Evolutionary conservation across 352 stramenopile species (phyloP), one percentile per base, ranked within the genome.

Genomic region (Pythium dissotocum): DNA sequence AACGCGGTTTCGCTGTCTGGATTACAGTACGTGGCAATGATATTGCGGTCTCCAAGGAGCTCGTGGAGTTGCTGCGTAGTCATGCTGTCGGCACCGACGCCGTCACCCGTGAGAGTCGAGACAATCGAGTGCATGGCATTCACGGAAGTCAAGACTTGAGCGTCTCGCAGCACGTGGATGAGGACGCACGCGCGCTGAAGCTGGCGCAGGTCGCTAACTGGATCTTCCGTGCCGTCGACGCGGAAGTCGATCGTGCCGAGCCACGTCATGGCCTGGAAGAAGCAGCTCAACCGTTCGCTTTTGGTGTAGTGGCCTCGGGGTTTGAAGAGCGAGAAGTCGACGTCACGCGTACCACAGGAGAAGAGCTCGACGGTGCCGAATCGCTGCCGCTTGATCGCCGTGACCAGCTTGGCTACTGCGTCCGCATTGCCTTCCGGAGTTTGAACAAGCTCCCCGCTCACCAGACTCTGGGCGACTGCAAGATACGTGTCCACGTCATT

Each of bases 261-360:
- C 70, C 70, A 77, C 36, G 53, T 62, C 65, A 73, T 69, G 2
- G 65, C 70, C 2, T 28, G 65, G 51, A 77, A 77, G 36, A 65
- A 77, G 1, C 36, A 55, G 18, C 6, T 10, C 6, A 77, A 58
- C n/a, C 42, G 16, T 2, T 51, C 6, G 10, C 40, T 55, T 44
- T 73, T 73, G 51, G 46, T 64, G 63, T 77, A 77, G 33, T 77
- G 70, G 5, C 70, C 70, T 16, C 70, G 65, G 14, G 71, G 71
- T 54, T 77, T 71, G 61, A 77, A 74, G 0, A 74, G 30, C n/a
- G 71, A 77, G 32, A 71, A 73, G 49, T 77, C 71, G 1, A 77
- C 49, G 12, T 65, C 6, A 7, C 71, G 71, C 0, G 53, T n/a
- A 21, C 49, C 6, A 21, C 13, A 55, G 7, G 60, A 55, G 35